Evolutionary conservation across 345 rosid genomes (phyloP).

Genomic region (Atalantia buxifolia): DNA sequence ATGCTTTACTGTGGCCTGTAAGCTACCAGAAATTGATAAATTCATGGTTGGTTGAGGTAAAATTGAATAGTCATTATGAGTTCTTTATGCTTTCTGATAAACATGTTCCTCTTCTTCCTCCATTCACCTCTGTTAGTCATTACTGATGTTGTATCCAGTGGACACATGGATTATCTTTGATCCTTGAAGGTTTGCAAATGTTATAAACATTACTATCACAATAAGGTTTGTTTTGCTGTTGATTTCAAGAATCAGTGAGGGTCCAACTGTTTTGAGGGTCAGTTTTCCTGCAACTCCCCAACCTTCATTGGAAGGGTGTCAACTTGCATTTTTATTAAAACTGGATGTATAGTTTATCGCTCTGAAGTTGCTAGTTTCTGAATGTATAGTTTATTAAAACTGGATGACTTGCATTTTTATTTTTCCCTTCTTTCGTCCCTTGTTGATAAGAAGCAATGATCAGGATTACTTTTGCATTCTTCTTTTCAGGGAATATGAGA

Average conservation of each 20-base stretch:
- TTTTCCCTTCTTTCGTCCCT: background rate
- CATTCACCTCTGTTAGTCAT: background rate
- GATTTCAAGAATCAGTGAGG: background rate
- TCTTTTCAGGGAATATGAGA: background rate
- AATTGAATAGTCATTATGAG: background rate
- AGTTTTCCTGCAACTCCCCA: background rate
- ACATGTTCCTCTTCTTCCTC: background rate
- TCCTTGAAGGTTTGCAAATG: background rate
- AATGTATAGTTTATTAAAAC: background rate
- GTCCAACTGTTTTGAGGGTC: background rate
- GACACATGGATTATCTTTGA: background rate
- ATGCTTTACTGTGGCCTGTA: background rate
- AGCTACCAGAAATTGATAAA: background rate
- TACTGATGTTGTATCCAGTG: background rate
- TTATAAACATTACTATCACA: background rate
- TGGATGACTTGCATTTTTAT: background rate
- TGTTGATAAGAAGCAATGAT: background rate
- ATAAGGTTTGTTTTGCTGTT: background rate
- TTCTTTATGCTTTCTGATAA: background rate
- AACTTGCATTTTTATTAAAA: too few species aligned
- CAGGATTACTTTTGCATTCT: background rate
- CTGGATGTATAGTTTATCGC: too few species aligned
- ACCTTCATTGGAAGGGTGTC: background rate
- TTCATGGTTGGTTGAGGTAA: background rate
- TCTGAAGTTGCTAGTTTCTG: background rate